Base-by-base conservation (phyloP, 257 asterid genomes). In the Nemophila menziesii region DNA sequence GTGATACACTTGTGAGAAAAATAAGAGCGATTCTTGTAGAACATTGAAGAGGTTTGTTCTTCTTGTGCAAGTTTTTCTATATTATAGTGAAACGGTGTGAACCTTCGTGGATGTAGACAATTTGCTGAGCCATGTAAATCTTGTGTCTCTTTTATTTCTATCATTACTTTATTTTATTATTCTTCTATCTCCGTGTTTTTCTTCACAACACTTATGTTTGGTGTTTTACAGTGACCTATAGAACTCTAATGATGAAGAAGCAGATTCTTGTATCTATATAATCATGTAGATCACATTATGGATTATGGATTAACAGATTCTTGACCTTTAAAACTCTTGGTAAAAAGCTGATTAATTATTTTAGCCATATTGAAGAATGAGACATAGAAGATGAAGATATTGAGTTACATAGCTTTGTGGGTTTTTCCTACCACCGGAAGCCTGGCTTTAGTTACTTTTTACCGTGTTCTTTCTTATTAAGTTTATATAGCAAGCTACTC, bases 281-380 rank as follows among this genome's bases (percentile, higher is more conserved):
- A 41, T 41, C 20, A 41, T 41, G 46, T 41, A 41, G 46, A 41
- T 41, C 22, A 24, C 22, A 22, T 19, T 24, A 41, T n/a, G n/a
- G n/a, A n/a, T n/a, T n/a, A n/a, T n/a, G n/a, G n/a, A 19, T 41
- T 41, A n/a, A 1, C 24, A 41, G 11, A 41, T 41, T 13, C 26
- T 41, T n/a, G 4, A 0, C 12, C 20, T 19, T 8, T 41, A 24
- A 41, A 18, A 41, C 7, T 41, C 46, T 19, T 41, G 46, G 23
- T 41, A 11, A 17, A 41, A 20, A 41, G 46, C 22, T 19, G 46
- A 22, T 12, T 15, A 11, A 38, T n/a, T 20, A 17, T 20, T 1
- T 18, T 3, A 8, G 12, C 24, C 46, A 8, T 24, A 19, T 41
- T 8, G 46, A 41, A 8, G 26, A 19, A 14, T 8, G 4, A 19